phyloP scores from a whole-genome alignment of 345 rosid genomes.

The Eucalyptus tenuipes region DNA sequence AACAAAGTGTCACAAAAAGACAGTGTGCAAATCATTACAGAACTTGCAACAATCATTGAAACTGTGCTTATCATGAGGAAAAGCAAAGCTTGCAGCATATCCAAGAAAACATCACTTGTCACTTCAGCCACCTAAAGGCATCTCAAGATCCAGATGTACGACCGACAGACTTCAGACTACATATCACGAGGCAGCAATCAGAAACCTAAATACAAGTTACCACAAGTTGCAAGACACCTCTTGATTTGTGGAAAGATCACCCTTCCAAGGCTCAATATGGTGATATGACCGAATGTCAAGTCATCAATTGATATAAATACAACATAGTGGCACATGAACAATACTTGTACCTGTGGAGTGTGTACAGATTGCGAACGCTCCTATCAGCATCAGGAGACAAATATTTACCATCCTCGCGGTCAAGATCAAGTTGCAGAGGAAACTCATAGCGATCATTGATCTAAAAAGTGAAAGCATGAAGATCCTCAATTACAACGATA shows the following conservation, averaged over 20 bases:
- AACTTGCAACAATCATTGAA: background rate
- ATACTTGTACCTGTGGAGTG: constrained; percentile 31
- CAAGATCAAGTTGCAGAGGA: constrained; percentile 96
- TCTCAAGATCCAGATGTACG: background rate
- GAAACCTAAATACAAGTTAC: background rate
- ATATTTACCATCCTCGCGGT: constrained; percentile 71
- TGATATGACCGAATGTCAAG: background rate
- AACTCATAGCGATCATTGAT: constrained; percentile 96
- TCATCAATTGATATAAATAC: background rate
- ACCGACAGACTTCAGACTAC: background rate
- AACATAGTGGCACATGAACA: background rate
- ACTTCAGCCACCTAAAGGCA: background rate
- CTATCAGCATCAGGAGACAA: constrained; percentile 87
- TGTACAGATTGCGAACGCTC: constrained; percentile 85
- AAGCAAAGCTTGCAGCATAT: background rate
- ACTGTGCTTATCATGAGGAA: background rate
- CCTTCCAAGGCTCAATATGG: background rate
- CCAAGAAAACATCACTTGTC: background rate
- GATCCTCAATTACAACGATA: background rate
- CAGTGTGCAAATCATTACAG: background rate
- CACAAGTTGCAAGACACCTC: background rate
- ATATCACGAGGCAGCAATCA: background rate
- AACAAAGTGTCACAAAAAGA: background rate
- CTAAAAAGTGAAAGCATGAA: constrained; percentile 21
- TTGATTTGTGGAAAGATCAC: background rate